These are phyloP conservation scores for Pelomyxa schiedti DNA, from an alignment of 78 protist genomes.

Conservation along the genomic window DNA sequence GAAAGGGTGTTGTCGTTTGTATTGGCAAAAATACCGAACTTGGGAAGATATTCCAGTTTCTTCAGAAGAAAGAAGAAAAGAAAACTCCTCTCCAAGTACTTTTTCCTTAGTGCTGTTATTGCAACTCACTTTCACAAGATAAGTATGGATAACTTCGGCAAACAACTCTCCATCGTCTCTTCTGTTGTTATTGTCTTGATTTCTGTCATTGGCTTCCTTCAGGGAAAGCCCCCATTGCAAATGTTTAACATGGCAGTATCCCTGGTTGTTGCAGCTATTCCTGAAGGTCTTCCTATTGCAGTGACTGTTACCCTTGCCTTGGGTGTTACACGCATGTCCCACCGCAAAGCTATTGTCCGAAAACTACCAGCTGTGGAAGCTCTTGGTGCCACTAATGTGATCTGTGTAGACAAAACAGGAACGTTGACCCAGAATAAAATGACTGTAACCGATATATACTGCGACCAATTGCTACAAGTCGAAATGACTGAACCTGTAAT, in stretches of 20 bases:
- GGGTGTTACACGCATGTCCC: slow-evolving; percentile 74
- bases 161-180: background rate
- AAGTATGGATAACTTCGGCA: slow-evolving; percentile 61
- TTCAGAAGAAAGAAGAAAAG: slow-evolving; percentile 9
- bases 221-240: background rate
- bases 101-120: too few relatives aligned
- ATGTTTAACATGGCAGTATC: slow-evolving; percentile 70
- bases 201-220: background rate
- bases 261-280: slow-evolving; percentile 84
- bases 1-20: slow-evolving; percentile 28
- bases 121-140: too few relatives aligned
- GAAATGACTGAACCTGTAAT: too few relatives aligned
- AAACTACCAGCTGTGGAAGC: slow-evolving; percentile 86
- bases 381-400: slow-evolving; percentile 82
- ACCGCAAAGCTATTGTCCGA: slow-evolving; percentile 71
- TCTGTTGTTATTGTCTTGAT: background rate
- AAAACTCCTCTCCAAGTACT: slow-evolving; percentile 72
- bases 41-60: slow-evolving; percentile 43
- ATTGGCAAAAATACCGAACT: slow-evolving; percentile 56
- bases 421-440: slow-evolving; percentile 88
- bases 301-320: slow-evolving; percentile 79
- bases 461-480: background rate
- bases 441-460: slow-evolving; percentile 19
- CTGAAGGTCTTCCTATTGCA: slow-evolving; percentile 92
- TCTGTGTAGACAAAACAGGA: slow-evolving; percentile 96